Conservation (phyloP, 1,284 basidiomycete species). For the Apiotrichum montevideense region DNA sequence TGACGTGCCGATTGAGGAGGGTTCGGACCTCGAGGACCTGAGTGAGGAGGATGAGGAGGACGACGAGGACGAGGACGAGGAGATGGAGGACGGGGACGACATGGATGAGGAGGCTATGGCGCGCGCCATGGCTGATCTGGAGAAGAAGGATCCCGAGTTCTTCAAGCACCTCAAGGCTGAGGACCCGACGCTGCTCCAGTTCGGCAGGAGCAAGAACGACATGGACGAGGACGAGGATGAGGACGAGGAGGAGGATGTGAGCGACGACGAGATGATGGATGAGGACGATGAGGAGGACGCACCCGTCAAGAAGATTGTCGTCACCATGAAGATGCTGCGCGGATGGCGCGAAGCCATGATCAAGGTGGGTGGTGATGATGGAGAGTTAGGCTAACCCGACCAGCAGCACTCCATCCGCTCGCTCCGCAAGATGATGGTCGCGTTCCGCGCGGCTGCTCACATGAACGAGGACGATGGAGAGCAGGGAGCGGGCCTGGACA, state of each 20-base stretch:
- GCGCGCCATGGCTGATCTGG: constrained; percentile 75
- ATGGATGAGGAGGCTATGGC: constrained; percentile 60
- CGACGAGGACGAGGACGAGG: constrained; percentile 30
- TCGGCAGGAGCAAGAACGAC: constrained; percentile 48
- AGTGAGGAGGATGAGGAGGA: constrained; percentile 48
- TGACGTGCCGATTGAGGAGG: constrained; percentile 38
- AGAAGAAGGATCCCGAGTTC: constrained; percentile 95
- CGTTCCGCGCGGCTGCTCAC: constrained; percentile 80
- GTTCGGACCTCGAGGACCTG: constrained; percentile 55
- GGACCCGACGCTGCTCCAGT: constrained; percentile 80
- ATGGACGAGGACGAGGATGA: constrained; percentile 44
- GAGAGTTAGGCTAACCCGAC: background rate
- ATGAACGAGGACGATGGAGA: constrained; percentile 79
- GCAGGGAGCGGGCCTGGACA: constrained; percentile 40
- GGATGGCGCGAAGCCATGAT: constrained; percentile 89
- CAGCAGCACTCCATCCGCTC: constrained; percentile 81
- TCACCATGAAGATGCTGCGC: constrained; percentile 70
- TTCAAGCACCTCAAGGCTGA: constrained; percentile 97
- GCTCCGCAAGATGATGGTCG: constrained; percentile 75
- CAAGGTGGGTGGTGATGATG: constrained; percentile 53
- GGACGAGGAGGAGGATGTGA: constrained; percentile 44
- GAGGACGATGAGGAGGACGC: constrained; percentile 51
- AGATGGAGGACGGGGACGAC: constrained; percentile 51
- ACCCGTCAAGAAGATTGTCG: constrained; percentile 42
- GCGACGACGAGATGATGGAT: constrained; percentile 45